Conservation (phyloP, 768 basidiomycete genomes). For the Neoboletus magnificus region DNA sequence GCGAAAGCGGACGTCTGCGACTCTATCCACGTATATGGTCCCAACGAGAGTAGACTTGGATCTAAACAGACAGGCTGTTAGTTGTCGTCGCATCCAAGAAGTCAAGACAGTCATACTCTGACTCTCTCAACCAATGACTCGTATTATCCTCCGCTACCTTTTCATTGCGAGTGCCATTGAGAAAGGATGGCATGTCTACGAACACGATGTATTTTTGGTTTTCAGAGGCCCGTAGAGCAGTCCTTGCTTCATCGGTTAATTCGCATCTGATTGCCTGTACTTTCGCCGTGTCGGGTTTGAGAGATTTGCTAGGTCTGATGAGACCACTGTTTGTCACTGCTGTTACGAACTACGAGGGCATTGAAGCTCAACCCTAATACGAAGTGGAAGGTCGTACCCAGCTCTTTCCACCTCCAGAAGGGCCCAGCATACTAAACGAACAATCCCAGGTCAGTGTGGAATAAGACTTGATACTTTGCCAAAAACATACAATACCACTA, state of each 20-base stretch:
- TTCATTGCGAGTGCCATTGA: not conserved
- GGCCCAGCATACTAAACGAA: slow-evolving; percentile 14
- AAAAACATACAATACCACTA: slow-evolving; percentile 19
- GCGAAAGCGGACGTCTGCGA: not conserved
- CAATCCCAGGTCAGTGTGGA: not conserved
- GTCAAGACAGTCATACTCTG: not conserved
- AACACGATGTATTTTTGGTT: slow-evolving; percentile 13
- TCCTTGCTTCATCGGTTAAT: not conserved
- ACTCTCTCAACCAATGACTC: slow-evolving; percentile 3
- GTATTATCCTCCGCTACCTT: not conserved
- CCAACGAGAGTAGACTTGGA: slow-evolving; percentile 4
- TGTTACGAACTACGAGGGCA: slow-evolving; percentile 5
- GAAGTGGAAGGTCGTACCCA: slow-evolving; percentile 3
- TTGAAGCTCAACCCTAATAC: not conserved
- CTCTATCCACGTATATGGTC: slow-evolving; percentile 15
- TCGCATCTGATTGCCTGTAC: slow-evolving; percentile 14
- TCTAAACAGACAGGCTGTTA: not conserved
- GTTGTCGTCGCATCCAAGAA: not conserved
- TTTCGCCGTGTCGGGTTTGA: not conserved
- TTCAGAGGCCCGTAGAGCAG: not conserved
- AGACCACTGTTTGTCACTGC: not conserved
- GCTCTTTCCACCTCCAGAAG: slow-evolving; percentile 21
- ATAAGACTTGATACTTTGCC: too few relatives aligned
- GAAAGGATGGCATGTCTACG: slow-evolving; percentile 24
- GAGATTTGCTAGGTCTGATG: not conserved